Evolutionary conservation across 805 yeast genomes (phyloP).

Genomic region (Cyberlindnera sargentensis): DNA sequence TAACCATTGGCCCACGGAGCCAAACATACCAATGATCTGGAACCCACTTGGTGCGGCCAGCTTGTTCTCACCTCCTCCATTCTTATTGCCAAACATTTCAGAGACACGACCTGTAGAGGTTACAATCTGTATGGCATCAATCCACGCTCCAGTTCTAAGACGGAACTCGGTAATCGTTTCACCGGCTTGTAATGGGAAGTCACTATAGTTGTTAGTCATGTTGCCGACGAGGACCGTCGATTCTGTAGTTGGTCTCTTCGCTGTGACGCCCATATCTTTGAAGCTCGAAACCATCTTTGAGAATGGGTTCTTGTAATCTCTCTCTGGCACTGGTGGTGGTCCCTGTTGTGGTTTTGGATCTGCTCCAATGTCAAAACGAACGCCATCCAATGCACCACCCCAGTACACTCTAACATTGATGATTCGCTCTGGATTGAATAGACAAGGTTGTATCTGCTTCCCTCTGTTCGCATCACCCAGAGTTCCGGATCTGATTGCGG

Average conservation of each 20-base stretch:
- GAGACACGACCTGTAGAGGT: constrained; percentile 51
- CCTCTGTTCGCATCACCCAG: constrained; percentile 25
- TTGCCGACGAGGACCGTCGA: constrained; percentile 40
- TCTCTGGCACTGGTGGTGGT: constrained; percentile 41
- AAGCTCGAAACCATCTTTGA: constrained; percentile 18
- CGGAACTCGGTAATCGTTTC: constrained; percentile 56
- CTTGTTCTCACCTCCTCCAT: constrained; percentile 58
- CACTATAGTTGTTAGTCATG: constrained; percentile 43
- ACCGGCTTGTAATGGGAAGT: constrained; percentile 46
- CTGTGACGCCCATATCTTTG: constrained; percentile 8
- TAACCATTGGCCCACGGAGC: constrained; percentile 63
- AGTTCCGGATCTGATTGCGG: constrained; percentile 32
- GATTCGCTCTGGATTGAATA: constrained; percentile 34
- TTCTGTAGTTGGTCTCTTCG: not conserved
- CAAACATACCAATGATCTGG: constrained; percentile 62
- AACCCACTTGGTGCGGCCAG: constrained; percentile 60
- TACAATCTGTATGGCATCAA: constrained; percentile 76
- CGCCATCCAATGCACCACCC: constrained; percentile 79
- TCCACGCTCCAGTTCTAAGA: constrained; percentile 78
- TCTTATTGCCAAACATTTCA: constrained; percentile 55
- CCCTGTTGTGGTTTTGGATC: not conserved
- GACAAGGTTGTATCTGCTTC: constrained; percentile 23
- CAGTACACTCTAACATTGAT: constrained; percentile 56
- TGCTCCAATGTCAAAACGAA: constrained; percentile 38
- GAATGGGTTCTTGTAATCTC: constrained; percentile 34